Percentiles rank a stretch among this genome's conserved stretches.
Conservation (phyloP, 2,329 filamentous ascomycete genomes). For the Coleophoma eucalyptorum region DNA sequence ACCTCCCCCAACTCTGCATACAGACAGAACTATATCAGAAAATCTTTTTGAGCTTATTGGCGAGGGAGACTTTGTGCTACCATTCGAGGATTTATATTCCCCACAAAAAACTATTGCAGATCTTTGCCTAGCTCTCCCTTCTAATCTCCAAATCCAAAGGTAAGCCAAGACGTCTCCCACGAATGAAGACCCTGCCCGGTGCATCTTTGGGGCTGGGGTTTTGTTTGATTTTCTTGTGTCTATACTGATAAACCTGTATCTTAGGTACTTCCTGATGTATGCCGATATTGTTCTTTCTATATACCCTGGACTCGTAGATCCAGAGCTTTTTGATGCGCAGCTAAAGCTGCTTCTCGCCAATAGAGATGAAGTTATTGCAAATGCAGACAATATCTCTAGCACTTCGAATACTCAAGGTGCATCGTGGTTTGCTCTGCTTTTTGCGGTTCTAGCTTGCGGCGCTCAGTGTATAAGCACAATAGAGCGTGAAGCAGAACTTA, state of each 20-base stretch:
- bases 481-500: neutral
- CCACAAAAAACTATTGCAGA: conserved; percentile 1
- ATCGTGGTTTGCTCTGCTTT: conserved; percentile 1
- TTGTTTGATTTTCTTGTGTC: neutral
- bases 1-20: neutral
- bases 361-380: neutral
- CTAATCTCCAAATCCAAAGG: conserved; percentile 1
- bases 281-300: conserved; percentile 1
- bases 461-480: neutral
- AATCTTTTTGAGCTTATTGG: conserved; percentile 1
- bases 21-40: neutral
- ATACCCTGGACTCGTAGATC: conserved; percentile 1
- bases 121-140: conserved; percentile 1
- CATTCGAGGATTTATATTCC: conserved; percentile 1
- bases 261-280: conserved; percentile 2
- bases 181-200: neutral
- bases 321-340: neutral
- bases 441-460: conserved; percentile 2
- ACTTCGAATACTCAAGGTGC: neutral
- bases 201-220: neutral
- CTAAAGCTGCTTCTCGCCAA: neutral
- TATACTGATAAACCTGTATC: neutral
- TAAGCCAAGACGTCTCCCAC: neutral
- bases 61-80: neutral
- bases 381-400: neutral